These are phyloP conservation scores for Vicia faba DNA, from an alignment of 306 rosid genomes.

Conservation along the genomic window DNA sequence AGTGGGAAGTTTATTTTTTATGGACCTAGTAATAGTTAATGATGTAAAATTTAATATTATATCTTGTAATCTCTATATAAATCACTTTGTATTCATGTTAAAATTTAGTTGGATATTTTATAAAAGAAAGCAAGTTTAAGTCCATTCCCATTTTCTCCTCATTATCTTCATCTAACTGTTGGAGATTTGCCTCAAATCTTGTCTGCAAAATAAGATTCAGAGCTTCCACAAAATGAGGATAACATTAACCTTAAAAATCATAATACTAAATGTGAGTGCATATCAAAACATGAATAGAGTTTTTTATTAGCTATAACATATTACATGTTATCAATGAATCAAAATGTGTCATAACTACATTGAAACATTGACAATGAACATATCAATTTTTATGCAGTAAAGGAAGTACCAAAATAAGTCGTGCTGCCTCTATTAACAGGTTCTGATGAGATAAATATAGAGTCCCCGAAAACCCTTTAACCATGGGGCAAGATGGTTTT, in stretches of 20 bases:
- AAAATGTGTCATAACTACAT: conserved; percentile 7
- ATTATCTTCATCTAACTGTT: too few species aligned
- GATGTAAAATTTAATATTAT: too few species aligned
- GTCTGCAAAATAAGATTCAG: too few species aligned
- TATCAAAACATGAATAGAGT: not conserved
- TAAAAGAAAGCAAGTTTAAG: too few species aligned
- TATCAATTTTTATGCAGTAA: conserved; percentile 51
- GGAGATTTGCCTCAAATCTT: conserved; percentile 51
- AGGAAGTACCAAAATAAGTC: conserved; percentile 52
- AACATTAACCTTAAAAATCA: conserved; percentile 1
- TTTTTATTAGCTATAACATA: too few species aligned
- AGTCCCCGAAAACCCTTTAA: conserved; percentile 48
- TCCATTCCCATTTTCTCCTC: too few species aligned
- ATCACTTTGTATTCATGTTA: too few species aligned
- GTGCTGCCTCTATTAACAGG: conserved; percentile 49
- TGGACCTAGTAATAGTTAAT: too few species aligned
- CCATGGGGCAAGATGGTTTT: conserved; percentile 58
- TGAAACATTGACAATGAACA: not conserved
- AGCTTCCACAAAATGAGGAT: conserved; percentile 21
- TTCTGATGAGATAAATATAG: conserved; percentile 49
- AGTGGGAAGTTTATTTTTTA: too few species aligned
- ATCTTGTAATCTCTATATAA: too few species aligned
- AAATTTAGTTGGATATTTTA: too few species aligned
- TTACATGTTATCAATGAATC: too few species aligned
- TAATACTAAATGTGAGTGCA: conserved; percentile 39